phyloP scores from a whole-genome alignment of 345 rosid species.

The Salix udensis region DNA sequence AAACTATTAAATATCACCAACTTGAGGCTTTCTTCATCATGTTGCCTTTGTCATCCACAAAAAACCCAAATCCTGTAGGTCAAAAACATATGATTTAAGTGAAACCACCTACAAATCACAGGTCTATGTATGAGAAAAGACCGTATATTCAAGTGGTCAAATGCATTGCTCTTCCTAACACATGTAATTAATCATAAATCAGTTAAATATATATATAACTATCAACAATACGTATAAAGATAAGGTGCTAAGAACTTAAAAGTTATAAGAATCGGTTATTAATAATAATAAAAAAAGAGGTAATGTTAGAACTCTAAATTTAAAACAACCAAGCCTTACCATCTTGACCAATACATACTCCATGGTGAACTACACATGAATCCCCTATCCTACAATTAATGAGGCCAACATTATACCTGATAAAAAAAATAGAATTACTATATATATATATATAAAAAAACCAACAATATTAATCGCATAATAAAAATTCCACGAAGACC shows the following conservation, averaged over 20 bases:
- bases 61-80: constrained; percentile 74
- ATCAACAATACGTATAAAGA: too few species aligned
- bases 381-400: constrained; percentile 65
- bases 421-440: neutral
- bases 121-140: too few species aligned
- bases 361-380: constrained; percentile 64
- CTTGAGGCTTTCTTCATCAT: constrained; percentile 87
- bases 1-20: constrained; percentile 25
- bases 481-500: neutral
- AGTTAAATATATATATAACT: too few species aligned
- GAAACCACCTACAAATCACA: too few species aligned
- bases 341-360: constrained; percentile 88
- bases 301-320: neutral
- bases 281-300: too few species aligned
- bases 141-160: too few species aligned
- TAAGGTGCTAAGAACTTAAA: too few species aligned
- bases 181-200: too few species aligned
- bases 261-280: too few species aligned
- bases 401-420: constrained; percentile 64
- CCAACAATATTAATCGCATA: neutral
- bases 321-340: constrained; percentile 37
- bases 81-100: too few species aligned
- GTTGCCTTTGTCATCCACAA: constrained; percentile 57
- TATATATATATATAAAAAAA: neutral
- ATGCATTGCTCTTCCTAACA: too few species aligned